Conservation (phyloP, 2,329 filamentous ascomycete species). For the Stagonosporopsis cucurbitacearum region DNA sequence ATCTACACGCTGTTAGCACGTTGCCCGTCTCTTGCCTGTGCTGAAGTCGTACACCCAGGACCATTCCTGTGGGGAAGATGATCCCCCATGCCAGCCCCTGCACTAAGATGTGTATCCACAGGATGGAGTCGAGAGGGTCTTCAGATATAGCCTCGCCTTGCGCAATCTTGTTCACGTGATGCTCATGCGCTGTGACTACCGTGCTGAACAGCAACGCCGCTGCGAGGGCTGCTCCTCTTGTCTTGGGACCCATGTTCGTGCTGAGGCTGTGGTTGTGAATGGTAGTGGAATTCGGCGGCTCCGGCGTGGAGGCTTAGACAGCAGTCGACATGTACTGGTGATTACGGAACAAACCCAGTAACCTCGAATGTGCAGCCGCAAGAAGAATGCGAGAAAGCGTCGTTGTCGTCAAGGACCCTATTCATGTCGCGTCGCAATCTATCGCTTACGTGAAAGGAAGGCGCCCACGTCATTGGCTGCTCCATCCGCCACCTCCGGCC, state of each 20-base stretch:
- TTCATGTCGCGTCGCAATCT: constrained; percentile 33
- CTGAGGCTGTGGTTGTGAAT: constrained; percentile 10
- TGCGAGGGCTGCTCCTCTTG: constrained; percentile 24
- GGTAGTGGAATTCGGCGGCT: constrained; percentile 18
- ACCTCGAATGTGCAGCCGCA: background rate
- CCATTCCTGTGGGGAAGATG: constrained; percentile 94
- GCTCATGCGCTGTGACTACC: constrained; percentile 47
- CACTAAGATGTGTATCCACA: constrained; percentile 94
- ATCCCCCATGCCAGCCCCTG: constrained; percentile 89
- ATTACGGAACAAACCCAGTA: background rate
- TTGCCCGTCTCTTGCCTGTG: background rate
- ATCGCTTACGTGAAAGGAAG: constrained; percentile 37
- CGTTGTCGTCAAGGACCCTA: constrained; percentile 16
- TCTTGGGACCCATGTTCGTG: constrained; percentile 20
- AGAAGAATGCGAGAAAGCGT: constrained; percentile 1
- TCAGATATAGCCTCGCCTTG: constrained; percentile 48
- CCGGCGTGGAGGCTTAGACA: constrained; percentile 26
- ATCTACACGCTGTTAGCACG: constrained; percentile 63
- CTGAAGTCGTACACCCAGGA: constrained; percentile 72
- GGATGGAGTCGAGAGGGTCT: constrained; percentile 67
- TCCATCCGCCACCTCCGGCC: constrained; percentile 15
- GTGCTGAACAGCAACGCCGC: constrained; percentile 36
- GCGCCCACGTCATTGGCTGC: constrained; percentile 28
- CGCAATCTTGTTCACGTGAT: constrained; percentile 48
- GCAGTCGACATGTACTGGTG: constrained; percentile 13